Base-by-base conservation (phyloP, 2,329 filamentous ascomycete species). In the Aspergillus hiratsukae region DNA sequence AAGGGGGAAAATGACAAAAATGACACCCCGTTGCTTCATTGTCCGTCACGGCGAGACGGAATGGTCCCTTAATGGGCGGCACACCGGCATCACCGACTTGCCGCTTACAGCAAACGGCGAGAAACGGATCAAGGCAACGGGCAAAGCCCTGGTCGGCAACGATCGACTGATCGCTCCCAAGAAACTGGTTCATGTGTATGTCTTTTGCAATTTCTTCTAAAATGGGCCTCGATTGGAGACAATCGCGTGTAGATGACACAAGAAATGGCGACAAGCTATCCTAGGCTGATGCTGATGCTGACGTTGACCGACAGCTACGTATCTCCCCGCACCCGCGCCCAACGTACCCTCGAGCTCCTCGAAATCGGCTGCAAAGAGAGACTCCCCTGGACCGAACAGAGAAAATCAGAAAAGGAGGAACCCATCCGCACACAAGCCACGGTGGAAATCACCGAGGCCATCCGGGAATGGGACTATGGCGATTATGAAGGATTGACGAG, bases 41-140 rank as follows among this genome's bases (percentile, higher is more conserved):
- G 78, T 91, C 71, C 90, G 92, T 65, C 92, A 97, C 70, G 93
- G 92, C 75, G 91, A 97, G 78, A 97, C 92, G 3, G 91, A 96
- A 78, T 97, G 92, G 92, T 95, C 90, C 4, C 84, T 96, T 49
- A 88, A 88, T 64, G 92, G 91, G 55, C 83, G 86, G 52, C 90
- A 97, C 75, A 97, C 93, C 0, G 89, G 91, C 52, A 81, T 79
- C 28, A 89, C 89, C n/a, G 92, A 97, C 68, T 89, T 97, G 3
- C 87, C 91, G 1, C 80, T 97, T 40, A 97, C 92, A 0, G 76
- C 81, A 51, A 88, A 90, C 69, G 93, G 93, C 52, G 89, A 91
- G 78, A 89, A 85, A 72, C 82, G 89, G 58, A 83, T 92, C 57
- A 79, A 77, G 56, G 86, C 88, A 1, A 97, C 93, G 0, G 92